Evolutionary conservation across 2,329 filamentous ascomycete species (phyloP), one percentile per base, ranked within the genome.

Genomic region (Paracoccidioides lutzii): DNA sequence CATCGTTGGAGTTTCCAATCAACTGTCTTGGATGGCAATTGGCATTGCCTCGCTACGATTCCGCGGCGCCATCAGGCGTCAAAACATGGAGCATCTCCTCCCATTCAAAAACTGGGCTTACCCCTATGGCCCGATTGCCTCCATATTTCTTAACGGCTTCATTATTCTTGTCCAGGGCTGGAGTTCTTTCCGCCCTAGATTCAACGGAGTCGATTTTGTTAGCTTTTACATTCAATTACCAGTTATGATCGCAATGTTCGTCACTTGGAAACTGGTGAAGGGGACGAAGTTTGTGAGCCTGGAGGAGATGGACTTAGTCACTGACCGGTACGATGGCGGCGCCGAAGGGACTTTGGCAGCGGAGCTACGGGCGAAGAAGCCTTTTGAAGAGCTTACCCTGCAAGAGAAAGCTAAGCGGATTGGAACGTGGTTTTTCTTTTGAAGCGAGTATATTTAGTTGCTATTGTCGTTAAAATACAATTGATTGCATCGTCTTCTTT

Each of bases 71-170:
- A 69, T 85, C 54, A 72, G 73, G 49, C 65, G 69, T 1, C 83
- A 85, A 60, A 78, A 77, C n/a, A 77, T 82, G 51, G 79, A 81
- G 6, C 78, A 83, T 57, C 73, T 79, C 0, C 73, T 85, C 0
- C 81, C 82, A 0, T 85, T 82, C 69, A 79, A 77, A 58, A 85
- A 85, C 63, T 84, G 80, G 79, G 83, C 81, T 0, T 84, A 85
- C 58, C 83, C 83, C 0, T 78, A 73, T 56, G 81, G 82, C 0
- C 82, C 82, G 0, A 76, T 79, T 64, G 63, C 80, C 15, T 78
- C 76, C 5, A 74, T 85, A 12, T 59, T 78, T 0, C 71, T 84
- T 42, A 84, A 83, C 63, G 72, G 66, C 54, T 74, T 85, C 32
- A 71, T 86, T 8, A 77, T 85, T 3, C 72, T 85, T 1, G 75